Base-by-base conservation (phyloP, 768 basidiomycete genomes). In the Boletus edulis region DNA sequence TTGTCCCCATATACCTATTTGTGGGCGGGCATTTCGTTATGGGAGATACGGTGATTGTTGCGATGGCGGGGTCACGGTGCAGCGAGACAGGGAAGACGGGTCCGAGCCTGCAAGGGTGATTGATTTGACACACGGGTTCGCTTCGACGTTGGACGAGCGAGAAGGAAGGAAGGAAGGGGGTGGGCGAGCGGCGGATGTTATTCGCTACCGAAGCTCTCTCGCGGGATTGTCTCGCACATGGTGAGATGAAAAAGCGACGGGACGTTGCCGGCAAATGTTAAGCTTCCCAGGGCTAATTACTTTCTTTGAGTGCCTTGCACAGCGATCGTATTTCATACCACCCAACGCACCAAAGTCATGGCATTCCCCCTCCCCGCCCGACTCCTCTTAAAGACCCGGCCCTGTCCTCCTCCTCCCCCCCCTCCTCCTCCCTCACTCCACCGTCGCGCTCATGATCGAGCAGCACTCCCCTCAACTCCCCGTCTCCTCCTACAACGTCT, bases 401-500 rank as follows among this genome's bases (percentile, higher is more conserved):
- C 61, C 44, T 39, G 48, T 34, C 46, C 44, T 13, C 48, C 53
- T 17, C 43, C 44, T 20, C 54, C 46, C 37, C 52, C 49, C 31
- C 47, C 44, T 11, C 51, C 53, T n/a, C 45, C 44, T n/a, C 52
- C 43, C 44, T 8, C 52, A 51, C 57, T 24, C 39, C 43, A 42
- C 38, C 11, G 39, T 38, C 49, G 38, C 56, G 54, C 67, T 58
- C 64, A 88, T 88, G 86, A 84, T 86, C 72, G 81, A 83, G 71
- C 78, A 80, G 65, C 72, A 72, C 40, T 60, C 73, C 15, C 63
- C 71, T 29, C 62, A 64, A 60, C 70, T 70, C 62, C 70, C 74
- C 68, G 75, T 80, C 71, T 80, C 80, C 63, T 72, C 75, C 58
- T 86, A 83, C 76, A 81, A 81, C 80, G 76, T 85, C 55, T 79